Conservation (phyloP, 1,284 basidiomycete species). For the Sporisorium iseilematis-ciliati region DNA sequence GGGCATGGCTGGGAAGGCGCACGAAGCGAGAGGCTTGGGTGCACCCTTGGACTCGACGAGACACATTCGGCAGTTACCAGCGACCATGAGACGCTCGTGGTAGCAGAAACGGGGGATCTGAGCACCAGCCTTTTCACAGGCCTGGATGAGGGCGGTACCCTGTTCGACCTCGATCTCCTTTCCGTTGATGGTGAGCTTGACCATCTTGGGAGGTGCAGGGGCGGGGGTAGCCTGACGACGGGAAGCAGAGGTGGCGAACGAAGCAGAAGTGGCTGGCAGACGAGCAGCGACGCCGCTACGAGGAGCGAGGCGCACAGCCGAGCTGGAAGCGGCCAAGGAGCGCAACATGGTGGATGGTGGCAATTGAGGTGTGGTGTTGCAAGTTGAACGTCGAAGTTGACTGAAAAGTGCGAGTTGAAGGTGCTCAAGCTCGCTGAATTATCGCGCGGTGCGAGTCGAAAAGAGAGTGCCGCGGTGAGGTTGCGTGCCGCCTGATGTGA, state of each 20-base stretch:
- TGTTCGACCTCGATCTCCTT: constrained; percentile 69
- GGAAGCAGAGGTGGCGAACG: constrained; percentile 55
- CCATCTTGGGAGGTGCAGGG: constrained; percentile 66
- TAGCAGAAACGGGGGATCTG: constrained; percentile 81
- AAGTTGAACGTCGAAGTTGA: constrained; percentile 6
- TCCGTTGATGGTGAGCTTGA: constrained; percentile 69
- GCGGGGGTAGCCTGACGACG: constrained; percentile 59
- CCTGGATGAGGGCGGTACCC: constrained; percentile 84
- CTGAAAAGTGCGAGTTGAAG: constrained; percentile 1
- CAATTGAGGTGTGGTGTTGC: constrained; percentile 5
- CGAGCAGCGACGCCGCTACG: constrained; percentile 30
- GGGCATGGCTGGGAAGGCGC: constrained; percentile 98
- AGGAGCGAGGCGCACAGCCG: constrained; percentile 38
- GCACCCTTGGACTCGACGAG: constrained; percentile 94
- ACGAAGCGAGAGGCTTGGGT: constrained; percentile 81
- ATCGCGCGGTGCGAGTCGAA: background rate
- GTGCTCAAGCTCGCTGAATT: background rate
- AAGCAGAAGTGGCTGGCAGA: constrained; percentile 31
- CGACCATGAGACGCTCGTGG: constrained; percentile 78
- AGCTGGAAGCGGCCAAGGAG: constrained; percentile 49
- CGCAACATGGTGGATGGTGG: constrained; percentile 46
- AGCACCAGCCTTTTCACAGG: constrained; percentile 75
- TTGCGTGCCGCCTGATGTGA: constrained; percentile 29
- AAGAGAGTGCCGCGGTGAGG: constrained; percentile 9
- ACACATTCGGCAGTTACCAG: constrained; percentile 75